Evolutionary conservation across 2,329 filamentous ascomycete genomes (phyloP).

Genomic region (Rhexocercosporidium sp.): DNA sequence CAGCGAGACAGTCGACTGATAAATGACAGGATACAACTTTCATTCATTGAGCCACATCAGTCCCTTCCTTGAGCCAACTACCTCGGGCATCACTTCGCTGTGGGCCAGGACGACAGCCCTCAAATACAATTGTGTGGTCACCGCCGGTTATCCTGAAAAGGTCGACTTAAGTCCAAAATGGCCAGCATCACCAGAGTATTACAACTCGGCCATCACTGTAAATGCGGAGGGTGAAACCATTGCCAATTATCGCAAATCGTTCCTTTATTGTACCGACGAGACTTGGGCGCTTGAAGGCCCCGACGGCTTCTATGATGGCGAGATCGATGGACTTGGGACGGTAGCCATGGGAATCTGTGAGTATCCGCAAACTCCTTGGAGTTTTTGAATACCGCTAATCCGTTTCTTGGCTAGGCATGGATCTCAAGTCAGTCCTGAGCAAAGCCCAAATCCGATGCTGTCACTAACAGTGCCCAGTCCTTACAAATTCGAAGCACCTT

Average conservation of each 20-base stretch:
- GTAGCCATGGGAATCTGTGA: conserved; percentile 65
- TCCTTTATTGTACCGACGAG: conserved; percentile 65
- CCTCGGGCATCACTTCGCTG: conserved; percentile 68
- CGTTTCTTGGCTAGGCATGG: conserved; percentile 52
- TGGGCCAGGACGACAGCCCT: conserved; percentile 74
- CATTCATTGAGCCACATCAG: conserved; percentile 68
- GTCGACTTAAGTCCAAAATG: conserved; percentile 56
- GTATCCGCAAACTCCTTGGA: conserved; percentile 30
- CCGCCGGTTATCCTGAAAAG: conserved; percentile 77
- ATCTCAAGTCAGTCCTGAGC: conserved; percentile 56
- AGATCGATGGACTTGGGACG: conserved; percentile 54
- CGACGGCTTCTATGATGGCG: conserved; percentile 54
- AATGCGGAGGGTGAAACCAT: conserved; percentile 62
- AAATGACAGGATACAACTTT: conserved; percentile 71
- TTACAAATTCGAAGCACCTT: conserved; percentile 56
- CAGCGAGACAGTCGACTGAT: background rate
- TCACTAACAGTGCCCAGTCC: conserved; percentile 44
- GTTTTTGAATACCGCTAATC: background rate
- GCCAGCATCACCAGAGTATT: conserved; percentile 57
- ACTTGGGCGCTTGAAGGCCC: conserved; percentile 63
- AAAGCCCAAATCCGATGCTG: background rate
- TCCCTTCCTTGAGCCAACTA: conserved; percentile 70
- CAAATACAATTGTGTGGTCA: conserved; percentile 70
- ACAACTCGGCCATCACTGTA: conserved; percentile 60
- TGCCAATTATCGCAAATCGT: conserved; percentile 65